Conservation (phyloP, 1,139 yeast species). For the Suhomyces chickasaworum region DNA sequence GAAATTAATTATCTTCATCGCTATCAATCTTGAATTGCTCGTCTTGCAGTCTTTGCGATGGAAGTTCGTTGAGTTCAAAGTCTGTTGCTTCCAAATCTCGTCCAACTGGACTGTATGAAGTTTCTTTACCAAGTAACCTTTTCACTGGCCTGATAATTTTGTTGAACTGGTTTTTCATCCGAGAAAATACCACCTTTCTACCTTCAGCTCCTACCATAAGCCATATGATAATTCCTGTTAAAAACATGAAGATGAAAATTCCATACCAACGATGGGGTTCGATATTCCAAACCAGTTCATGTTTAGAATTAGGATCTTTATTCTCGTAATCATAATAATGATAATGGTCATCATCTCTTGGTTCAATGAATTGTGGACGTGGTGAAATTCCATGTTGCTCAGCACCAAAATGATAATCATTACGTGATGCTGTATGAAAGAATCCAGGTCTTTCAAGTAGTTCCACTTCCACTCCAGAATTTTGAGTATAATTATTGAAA, state of each 20-base stretch:
- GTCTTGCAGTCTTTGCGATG: neutral
- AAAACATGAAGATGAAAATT: slow-evolving; percentile 46
- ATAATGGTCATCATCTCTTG: slow-evolving; percentile 26
- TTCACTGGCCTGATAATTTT: neutral
- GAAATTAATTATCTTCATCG: slow-evolving; percentile 21
- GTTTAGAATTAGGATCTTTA: slow-evolving; percentile 27
- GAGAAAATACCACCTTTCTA: slow-evolving; percentile 18
- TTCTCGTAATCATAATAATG: slow-evolving; percentile 35
- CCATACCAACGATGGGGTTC: slow-evolving; percentile 61
- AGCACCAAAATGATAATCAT: slow-evolving; percentile 52
- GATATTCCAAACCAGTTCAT: slow-evolving; percentile 42
- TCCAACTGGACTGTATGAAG: slow-evolving; percentile 1
- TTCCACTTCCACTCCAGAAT: neutral
- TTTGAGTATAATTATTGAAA: slow-evolving; percentile 30
- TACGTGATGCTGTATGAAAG: slow-evolving; percentile 51
- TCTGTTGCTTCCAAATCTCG: slow-evolving; percentile 6
- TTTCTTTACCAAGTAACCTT: neutral
- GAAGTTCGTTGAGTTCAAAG: slow-evolving; percentile 13
- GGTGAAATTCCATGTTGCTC: slow-evolving; percentile 47
- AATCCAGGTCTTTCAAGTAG: slow-evolving; percentile 38
- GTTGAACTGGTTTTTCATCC: neutral
- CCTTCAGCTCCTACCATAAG: slow-evolving; percentile 49
- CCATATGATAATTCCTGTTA: slow-evolving; percentile 46
- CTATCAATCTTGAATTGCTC: slow-evolving; percentile 20
- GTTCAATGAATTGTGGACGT: slow-evolving; percentile 46